phyloP scores from a whole-genome alignment of 2,329 filamentous ascomycete genomes.

The Calonectria hongkongensis region DNA sequence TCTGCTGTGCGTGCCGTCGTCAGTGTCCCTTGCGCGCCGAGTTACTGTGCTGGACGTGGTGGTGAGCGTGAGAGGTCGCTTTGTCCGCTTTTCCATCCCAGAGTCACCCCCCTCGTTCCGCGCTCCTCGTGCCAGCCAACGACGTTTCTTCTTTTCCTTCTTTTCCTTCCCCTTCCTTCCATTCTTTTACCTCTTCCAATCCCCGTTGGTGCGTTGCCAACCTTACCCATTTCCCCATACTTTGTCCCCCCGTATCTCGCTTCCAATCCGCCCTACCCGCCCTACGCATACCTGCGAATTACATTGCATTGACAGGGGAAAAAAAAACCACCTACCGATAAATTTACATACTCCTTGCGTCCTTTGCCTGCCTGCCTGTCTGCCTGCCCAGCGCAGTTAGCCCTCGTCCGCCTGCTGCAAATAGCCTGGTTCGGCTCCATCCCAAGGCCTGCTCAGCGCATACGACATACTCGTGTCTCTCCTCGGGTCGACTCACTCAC shows the following conservation, averaged over 20 bases:
- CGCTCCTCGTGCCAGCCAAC: slow-evolving; percentile 32
- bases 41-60: slow-evolving; percentile 22
- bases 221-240: slow-evolving; percentile 28
- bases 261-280: slow-evolving; percentile 16
- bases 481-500: slow-evolving; percentile 27
- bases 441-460: neutral
- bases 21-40: slow-evolving; percentile 20
- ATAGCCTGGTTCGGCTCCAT: neutral
- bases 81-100: slow-evolving; percentile 24
- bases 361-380: neutral
- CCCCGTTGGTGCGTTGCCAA: slow-evolving; percentile 29
- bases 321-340: neutral
- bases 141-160: slow-evolving; percentile 37
- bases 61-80: slow-evolving; percentile 24
- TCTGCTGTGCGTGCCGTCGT: slow-evolving; percentile 16
- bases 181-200: slow-evolving; percentile 40
- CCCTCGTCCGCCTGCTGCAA: slow-evolving; percentile 7
- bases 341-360: neutral
- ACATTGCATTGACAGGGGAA: slow-evolving; percentile 20
- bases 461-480: slow-evolving; percentile 25
- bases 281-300: slow-evolving; percentile 21
- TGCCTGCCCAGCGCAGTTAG: neutral
- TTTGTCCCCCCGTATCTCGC: slow-evolving; percentile 16
- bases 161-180: slow-evolving; percentile 36
- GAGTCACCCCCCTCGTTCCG: slow-evolving; percentile 13